phyloP scores from a whole-genome alignment of 306 rosid genomes.

The Ormosia emarginata region DNA sequence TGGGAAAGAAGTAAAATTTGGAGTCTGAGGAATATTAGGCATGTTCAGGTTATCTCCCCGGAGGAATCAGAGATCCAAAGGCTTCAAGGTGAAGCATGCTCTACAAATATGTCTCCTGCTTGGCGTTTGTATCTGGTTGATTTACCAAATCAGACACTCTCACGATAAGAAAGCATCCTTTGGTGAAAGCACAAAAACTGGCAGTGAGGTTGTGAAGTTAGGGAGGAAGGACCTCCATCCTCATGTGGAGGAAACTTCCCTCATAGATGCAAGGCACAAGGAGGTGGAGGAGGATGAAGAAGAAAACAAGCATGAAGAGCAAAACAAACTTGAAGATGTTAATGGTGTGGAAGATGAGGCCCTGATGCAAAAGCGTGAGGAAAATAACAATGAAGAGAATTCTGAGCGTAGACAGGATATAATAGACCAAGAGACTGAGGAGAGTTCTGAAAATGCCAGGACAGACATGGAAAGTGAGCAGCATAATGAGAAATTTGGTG shows the following conservation, averaged over 20 bases:
- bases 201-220: slow-evolving; percentile 47
- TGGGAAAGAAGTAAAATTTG: slow-evolving; percentile 14
- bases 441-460: slow-evolving; percentile 29
- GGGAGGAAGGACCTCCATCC: slow-evolving; percentile 82
- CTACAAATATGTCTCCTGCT: slow-evolving; percentile 60
- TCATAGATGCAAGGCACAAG: slow-evolving; percentile 62
- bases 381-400: slow-evolving; percentile 33
- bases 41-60: slow-evolving; percentile 84
- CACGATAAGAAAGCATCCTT: slow-evolving; percentile 49
- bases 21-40: slow-evolving; percentile 30
- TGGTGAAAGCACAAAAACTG: slow-evolving; percentile 21
- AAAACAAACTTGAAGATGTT: slow-evolving; percentile 42
- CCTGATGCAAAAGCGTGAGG: slow-evolving; percentile 29
- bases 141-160: slow-evolving; percentile 84
- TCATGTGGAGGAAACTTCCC: slow-evolving; percentile 40
- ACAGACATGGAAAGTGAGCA: slow-evolving; percentile 36
- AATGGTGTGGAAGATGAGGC: slow-evolving; percentile 33
- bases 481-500: slow-evolving; percentile 22
- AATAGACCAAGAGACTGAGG: slow-evolving; percentile 39
- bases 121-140: slow-evolving; percentile 82
- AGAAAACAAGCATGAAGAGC: slow-evolving; percentile 50
- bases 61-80: slow-evolving; percentile 70
- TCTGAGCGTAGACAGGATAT: slow-evolving; percentile 42
- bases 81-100: slow-evolving; percentile 94
- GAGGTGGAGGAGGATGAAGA: slow-evolving; percentile 68